A percentile compares a stretch with the other conserved stretches of the same genome.
Conservation (phyloP, 2,329 filamentous ascomycete species). For the Colletotrichum melonis region DNA sequence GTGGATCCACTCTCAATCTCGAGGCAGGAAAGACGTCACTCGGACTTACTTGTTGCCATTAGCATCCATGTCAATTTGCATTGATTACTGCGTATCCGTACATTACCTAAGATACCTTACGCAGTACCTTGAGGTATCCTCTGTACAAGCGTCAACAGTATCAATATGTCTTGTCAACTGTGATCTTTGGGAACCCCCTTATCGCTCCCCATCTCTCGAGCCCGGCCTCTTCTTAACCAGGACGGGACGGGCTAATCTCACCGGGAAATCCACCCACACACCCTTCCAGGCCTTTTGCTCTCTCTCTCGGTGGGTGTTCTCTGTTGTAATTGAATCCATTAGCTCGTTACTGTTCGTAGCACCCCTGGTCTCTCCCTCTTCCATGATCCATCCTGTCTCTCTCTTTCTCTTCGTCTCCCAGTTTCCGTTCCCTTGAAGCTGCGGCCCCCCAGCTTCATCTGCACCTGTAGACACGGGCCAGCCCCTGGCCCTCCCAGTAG, state of each 20-base stretch:
- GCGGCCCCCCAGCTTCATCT: conserved; percentile 24
- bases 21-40: conserved; percentile 16
- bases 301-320: not conserved
- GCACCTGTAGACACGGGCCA: conserved; percentile 38
- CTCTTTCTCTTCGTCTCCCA: not conserved
- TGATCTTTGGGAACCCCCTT: conserved; percentile 42
- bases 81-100: not conserved
- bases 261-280: conserved; percentile 54
- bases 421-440: not conserved
- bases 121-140: not conserved
- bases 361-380: not conserved
- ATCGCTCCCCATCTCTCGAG: conserved; percentile 42
- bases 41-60: not conserved
- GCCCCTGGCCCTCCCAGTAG: conserved; percentile 38
- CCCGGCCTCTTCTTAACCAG: conserved; percentile 33
- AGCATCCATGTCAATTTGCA: conserved; percentile 1
- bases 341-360: not conserved
- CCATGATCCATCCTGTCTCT: too few species aligned
- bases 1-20: not conserved
- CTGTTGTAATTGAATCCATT: not conserved
- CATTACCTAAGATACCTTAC: too few species aligned
- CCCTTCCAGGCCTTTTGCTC: conserved; percentile 35
- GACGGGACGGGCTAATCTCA: conserved; percentile 54
- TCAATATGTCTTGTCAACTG: not conserved
- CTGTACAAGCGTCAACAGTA: conserved; percentile 8